Evolutionary conservation across 805 yeast genomes (phyloP), one percentile per base, ranked within the genome.

Genomic region (Monosporozyma aquatica): DNA sequence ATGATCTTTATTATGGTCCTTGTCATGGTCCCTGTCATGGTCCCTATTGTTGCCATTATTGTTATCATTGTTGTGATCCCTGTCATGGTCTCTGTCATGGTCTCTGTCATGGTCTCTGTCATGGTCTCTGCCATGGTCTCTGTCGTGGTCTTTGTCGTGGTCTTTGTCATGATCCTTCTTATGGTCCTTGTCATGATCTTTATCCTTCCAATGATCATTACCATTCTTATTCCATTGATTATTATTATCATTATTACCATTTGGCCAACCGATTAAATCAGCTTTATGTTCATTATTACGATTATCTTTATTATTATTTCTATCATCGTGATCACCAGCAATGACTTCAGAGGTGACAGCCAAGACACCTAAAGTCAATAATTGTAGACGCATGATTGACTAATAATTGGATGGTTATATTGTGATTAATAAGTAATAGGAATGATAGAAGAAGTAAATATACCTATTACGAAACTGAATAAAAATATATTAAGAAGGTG

Each of bases 321-420:
- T 6, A 23, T 6, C 25, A 9, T 40, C 26, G 13, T 40, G 38
- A 20, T 40, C 43, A 15, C 33, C 34, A 10, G 43, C 43, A 9
- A 40, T 21, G 11, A 28, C 38, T 23, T 20, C 22, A 9, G 43
- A 34, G 7, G 43, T 22, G 17, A 33, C 21, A 10, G 34, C 34
- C n/a, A 40, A 15, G 26, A 28, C 30, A 20, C 38, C 22, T 21
- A 40, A 34, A 14, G 38, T 24, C 8, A 33, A 25, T 18, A 29
- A 18, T 25, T 28, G 21, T 18, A 24, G 11, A 25, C 33, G 43
- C 43, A 40, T 40, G 8, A 18, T n/a, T 25, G 4, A 18, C 8
- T 20, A 26, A n/a, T n/a, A n/a, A n/a, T n/a, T n/a, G n/a, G n/a
- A n/a, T n/a, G n/a, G n/a, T n/a, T n/a, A n/a, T n/a, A n/a, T n/a